phyloP scores from a whole-genome alignment of 2,329 filamentous ascomycete species.

The Fusarium domesticum region DNA sequence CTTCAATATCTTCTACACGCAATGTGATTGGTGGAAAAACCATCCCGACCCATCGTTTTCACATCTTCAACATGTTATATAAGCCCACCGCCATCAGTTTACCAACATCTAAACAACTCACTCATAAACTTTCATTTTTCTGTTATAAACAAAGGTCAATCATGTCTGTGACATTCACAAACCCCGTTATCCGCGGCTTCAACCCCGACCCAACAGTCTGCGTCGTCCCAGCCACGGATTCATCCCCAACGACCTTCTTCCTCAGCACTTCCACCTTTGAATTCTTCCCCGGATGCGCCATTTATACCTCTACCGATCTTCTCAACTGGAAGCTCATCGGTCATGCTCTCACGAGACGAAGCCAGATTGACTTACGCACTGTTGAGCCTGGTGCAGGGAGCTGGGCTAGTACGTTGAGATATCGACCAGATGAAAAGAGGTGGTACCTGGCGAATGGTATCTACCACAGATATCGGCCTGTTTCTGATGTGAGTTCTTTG shows the following conservation, averaged over 20 bases:
- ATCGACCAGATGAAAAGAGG: slow-evolving; percentile 36
- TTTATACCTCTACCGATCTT: slow-evolving; percentile 55
- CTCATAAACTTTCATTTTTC: too few relatives aligned
- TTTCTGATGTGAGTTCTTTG: slow-evolving; percentile 27
- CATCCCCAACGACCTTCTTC: slow-evolving; percentile 44
- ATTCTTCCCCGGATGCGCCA: slow-evolving; percentile 58
- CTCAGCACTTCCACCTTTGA: slow-evolving; percentile 62
- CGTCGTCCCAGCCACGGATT: slow-evolving; percentile 32
- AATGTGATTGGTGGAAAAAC: neutral
- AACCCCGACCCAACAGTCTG: slow-evolving; percentile 58
- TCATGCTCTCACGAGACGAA: slow-evolving; percentile 49
- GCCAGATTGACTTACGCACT: slow-evolving; percentile 51
- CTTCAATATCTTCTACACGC: neutral
- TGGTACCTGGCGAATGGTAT: slow-evolving; percentile 48
- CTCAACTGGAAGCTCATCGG: slow-evolving; percentile 52
- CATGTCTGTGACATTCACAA: slow-evolving; percentile 31
- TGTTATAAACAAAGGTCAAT: too few relatives aligned
- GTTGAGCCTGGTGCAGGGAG: slow-evolving; percentile 50
- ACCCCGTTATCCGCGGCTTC: slow-evolving; percentile 58
- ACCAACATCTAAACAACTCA: too few relatives aligned
- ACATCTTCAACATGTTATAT: too few relatives aligned
- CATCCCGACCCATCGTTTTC: too few relatives aligned
- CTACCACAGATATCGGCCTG: slow-evolving; percentile 43
- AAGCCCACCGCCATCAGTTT: too few relatives aligned
- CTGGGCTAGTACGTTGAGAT: slow-evolving; percentile 48